A percentile compares a stretch with the other conserved stretches of the same genome.
Evolutionary conservation across 345 rosid species (phyloP).

Genomic region (Schrenkiella parvula): DNA sequence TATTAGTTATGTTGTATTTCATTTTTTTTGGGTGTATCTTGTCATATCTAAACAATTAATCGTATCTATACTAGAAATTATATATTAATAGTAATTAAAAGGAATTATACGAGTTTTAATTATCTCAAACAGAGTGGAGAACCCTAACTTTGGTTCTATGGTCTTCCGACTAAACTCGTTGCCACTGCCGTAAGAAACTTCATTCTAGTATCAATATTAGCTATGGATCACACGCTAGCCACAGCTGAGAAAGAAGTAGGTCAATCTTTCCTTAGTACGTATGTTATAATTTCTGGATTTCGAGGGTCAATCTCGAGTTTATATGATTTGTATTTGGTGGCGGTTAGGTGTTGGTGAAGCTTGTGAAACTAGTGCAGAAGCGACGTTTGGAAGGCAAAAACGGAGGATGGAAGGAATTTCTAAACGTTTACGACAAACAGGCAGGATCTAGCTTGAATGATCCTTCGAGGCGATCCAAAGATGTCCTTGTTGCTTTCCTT

Average conservation of each 20-base stretch:
- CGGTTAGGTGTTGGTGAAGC: constrained; percentile 46
- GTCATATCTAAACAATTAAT: no score
- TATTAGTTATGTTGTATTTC: no score
- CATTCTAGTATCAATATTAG: no score
- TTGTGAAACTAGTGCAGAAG: constrained; percentile 55
- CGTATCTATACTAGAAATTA: no score
- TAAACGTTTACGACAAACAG: constrained; percentile 42
- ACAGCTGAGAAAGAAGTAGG: background rate
- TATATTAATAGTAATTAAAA: no score
- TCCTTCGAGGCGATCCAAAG: constrained; percentile 53
- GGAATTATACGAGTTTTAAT: no score
- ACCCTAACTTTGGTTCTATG: no score
- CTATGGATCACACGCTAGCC: background rate
- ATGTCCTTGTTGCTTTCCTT: constrained; percentile 46
- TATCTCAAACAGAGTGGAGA: no score
- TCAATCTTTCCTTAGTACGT: background rate
- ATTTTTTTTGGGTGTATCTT: no score
- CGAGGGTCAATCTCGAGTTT: background rate
- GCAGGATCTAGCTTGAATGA: constrained; percentile 56
- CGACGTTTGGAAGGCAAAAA: constrained; percentile 40
- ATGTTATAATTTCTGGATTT: background rate
- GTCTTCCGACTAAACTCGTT: no score
- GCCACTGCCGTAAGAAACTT: no score
- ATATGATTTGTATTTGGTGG: no score
- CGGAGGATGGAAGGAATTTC: constrained; percentile 64